phyloP scores from a whole-genome alignment of 805 yeast species.

The Pachysolen tannophilus region DNA sequence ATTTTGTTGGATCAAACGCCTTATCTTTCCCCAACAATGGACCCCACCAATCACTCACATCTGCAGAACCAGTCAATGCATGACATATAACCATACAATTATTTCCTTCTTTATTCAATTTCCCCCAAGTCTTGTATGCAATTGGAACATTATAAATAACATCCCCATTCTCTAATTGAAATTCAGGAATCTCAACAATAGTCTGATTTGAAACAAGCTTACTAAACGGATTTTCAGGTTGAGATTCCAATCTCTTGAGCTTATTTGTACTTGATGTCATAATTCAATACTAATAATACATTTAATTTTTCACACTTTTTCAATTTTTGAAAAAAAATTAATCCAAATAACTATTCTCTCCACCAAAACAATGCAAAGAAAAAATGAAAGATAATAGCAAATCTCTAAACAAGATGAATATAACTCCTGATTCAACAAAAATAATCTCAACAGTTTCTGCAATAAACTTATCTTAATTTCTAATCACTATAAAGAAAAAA shows the following conservation, averaged over 20 bases:
- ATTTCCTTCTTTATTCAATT: conserved; percentile 55
- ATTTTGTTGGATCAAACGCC: conserved; percentile 87
- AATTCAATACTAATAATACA: too few species aligned
- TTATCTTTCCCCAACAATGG: conserved; percentile 79
- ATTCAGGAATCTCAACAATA: conserved; percentile 68
- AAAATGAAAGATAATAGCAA: too few species aligned
- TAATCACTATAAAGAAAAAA: too few species aligned
- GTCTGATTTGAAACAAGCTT: conserved; percentile 69
- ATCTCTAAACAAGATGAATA: too few species aligned
- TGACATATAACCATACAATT: conserved; percentile 91
- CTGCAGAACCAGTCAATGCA: conserved; percentile 93
- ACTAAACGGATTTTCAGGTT: conserved; percentile 60
- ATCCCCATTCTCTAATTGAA: conserved; percentile 78
- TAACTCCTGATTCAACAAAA: too few species aligned
- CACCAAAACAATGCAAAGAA: too few species aligned
- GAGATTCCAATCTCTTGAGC: conserved; percentile 33
- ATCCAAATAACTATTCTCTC: too few species aligned
- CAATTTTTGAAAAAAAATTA: too few species aligned
- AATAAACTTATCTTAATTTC: too few species aligned
- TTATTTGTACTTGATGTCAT: neutral
- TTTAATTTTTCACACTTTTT: too few species aligned
- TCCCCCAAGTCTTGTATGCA: conserved; percentile 96
- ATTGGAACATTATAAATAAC: conserved; percentile 68
- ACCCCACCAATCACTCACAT: conserved; percentile 99
- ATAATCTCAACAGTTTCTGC: too few species aligned